phyloP scores from a whole-genome alignment of 352 stramenopile genomes.

The Achlya hypogyna region DNA sequence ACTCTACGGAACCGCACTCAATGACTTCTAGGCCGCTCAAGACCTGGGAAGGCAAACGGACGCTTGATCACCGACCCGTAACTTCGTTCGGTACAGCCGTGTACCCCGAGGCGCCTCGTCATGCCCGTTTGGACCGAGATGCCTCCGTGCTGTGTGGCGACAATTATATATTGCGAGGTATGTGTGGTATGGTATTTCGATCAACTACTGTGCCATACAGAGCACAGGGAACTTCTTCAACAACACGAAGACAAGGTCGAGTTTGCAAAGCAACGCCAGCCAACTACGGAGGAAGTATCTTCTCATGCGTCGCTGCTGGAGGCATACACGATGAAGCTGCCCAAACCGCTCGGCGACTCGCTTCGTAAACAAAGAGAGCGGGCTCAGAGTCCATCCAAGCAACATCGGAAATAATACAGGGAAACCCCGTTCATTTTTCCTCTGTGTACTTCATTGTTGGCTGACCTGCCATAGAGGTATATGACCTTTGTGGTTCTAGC shows the following conservation, averaged over 20 bases:
- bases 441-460: too few species aligned
- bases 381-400: neutral
- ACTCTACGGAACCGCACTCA: too few species aligned
- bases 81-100: constrained; percentile 6
- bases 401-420: neutral
- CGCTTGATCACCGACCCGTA: neutral
- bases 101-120: neutral
- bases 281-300: neutral
- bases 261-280: neutral
- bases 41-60: neutral
- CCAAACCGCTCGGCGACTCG: neutral
- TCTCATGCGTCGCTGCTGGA: neutral
- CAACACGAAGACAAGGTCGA: neutral
- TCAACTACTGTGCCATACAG: neutral
- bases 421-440: too few species aligned
- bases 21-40: neutral
- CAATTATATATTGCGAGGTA: neutral
- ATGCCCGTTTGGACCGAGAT: constrained; percentile 5
- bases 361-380: neutral
- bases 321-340: constrained; percentile 3
- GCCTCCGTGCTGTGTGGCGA: neutral
- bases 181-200: neutral
- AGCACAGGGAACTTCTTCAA: neutral
- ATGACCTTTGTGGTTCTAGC: too few species aligned
- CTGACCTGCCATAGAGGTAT: too few species aligned